Evolutionary conservation across 2,329 filamentous ascomycete genomes (phyloP).

Genomic region (Lachnum nothofagi): DNA sequence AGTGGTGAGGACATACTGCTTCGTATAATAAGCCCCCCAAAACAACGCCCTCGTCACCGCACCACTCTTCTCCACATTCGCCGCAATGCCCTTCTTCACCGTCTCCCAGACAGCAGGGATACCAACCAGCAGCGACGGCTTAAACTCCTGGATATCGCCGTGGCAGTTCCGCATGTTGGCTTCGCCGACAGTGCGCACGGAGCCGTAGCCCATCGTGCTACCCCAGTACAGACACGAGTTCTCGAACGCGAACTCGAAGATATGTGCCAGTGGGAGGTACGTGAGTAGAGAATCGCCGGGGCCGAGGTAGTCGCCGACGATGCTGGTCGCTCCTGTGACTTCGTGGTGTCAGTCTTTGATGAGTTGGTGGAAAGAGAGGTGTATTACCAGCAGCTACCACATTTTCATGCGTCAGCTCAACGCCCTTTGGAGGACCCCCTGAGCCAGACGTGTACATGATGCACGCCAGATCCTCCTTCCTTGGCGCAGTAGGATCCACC

Average conservation of each 20-base stretch:
- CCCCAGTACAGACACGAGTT: slow-evolving; percentile 83
- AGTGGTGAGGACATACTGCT: slow-evolving; percentile 48
- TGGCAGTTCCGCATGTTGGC: slow-evolving; percentile 77
- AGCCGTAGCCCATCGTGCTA: slow-evolving; percentile 86
- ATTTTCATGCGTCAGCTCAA: slow-evolving; percentile 73
- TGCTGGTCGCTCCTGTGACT: slow-evolving; percentile 73
- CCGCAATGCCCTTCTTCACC: slow-evolving; percentile 84
- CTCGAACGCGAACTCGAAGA: slow-evolving; percentile 91
- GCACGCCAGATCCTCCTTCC: slow-evolving; percentile 72
- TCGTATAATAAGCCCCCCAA: slow-evolving; percentile 56
- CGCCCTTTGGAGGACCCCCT: slow-evolving; percentile 82
- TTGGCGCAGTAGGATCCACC: slow-evolving; percentile 63
- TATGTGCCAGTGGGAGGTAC: slow-evolving; percentile 88
- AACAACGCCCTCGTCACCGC: slow-evolving; percentile 69
- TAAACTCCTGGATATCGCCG: slow-evolving; percentile 87
- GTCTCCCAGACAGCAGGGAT: slow-evolving; percentile 96
- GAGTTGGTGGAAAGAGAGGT: background rate
- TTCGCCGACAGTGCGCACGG: slow-evolving; percentile 79
- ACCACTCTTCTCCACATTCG: slow-evolving; percentile 67
- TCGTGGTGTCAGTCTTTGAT: slow-evolving; percentile 10
- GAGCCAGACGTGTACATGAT: slow-evolving; percentile 82
- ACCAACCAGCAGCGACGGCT: slow-evolving; percentile 81
- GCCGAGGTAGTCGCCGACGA: slow-evolving; percentile 71
- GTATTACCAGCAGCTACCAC: slow-evolving; percentile 69
- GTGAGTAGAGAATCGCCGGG: slow-evolving; percentile 74